phyloP scores from a whole-genome alignment of 345 rosid species.

The Aethionema arabicum region DNA sequence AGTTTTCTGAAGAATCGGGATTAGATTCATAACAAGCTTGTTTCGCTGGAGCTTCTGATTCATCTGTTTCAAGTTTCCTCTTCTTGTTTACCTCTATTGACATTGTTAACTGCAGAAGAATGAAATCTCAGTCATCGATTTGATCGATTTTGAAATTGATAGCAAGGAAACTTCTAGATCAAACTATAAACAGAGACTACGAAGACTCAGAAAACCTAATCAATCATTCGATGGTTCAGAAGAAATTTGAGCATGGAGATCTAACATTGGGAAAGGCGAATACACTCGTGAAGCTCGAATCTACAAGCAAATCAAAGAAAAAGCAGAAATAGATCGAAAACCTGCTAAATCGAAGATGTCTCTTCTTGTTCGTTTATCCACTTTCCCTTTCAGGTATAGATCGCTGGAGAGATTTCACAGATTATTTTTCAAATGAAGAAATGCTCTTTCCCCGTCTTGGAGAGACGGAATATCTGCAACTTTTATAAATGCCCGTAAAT shows the following conservation, averaged over 20 bases:
- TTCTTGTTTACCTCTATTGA: conserved; percentile 27
- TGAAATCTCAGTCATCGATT: conserved; percentile 6
- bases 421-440: conserved; percentile 14
- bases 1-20: conserved; percentile 3
- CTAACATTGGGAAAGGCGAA: not conserved
- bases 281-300: not conserved
- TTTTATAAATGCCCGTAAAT: not conserved
- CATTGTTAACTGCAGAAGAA: conserved; percentile 6
- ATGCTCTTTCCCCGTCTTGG: conserved; percentile 25
- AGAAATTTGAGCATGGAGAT: conserved; percentile 1
- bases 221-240: too few relatives aligned
- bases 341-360: conserved; percentile 27
- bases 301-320: not conserved
- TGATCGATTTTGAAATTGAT: conserved; percentile 13
- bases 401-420: conserved; percentile 21
- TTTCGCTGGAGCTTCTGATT: conserved; percentile 25
- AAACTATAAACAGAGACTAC: not conserved
- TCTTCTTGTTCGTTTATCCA: conserved; percentile 32
- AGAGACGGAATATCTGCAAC: conserved; percentile 25
- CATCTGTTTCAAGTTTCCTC: conserved; percentile 37
- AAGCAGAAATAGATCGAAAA: conserved; percentile 14
- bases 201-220: conserved; percentile 10
- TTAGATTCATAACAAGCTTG: conserved; percentile 26
- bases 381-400: conserved; percentile 38
- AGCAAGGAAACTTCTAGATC: not conserved